phyloP scores from a whole-genome alignment of 1,284 basidiomycete species.

The Ustilago loliicola region DNA sequence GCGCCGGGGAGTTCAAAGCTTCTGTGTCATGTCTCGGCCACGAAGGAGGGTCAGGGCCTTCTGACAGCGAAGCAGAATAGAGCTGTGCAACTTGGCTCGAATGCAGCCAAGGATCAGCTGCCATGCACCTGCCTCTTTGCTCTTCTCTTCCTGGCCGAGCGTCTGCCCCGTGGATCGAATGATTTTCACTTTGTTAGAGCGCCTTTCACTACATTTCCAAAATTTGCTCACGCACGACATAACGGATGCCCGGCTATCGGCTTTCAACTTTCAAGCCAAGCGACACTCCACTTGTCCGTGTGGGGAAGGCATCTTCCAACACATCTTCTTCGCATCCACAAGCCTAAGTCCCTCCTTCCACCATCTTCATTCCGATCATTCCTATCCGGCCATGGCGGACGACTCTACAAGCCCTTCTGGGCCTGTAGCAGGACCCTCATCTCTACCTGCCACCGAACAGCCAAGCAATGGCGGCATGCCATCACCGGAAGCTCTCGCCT shows the following conservation, averaged over 20 bases:
- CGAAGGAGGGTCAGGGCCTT: too few species aligned
- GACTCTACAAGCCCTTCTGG: constrained; percentile 12
- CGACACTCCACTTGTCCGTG: constrained; percentile 29
- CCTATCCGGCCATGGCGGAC: constrained; percentile 16
- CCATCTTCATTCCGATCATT: neutral
- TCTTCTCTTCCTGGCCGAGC: neutral
- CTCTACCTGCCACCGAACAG: neutral
- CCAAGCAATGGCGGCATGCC: constrained; percentile 20
- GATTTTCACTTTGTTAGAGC: neutral
- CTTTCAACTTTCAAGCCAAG: constrained; percentile 11
- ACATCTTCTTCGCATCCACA: constrained; percentile 3
- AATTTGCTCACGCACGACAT: constrained; percentile 21
- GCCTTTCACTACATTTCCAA: neutral
- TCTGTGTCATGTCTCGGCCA: too few species aligned
- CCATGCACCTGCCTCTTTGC: constrained; percentile 3
- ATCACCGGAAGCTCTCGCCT: constrained; percentile 29
- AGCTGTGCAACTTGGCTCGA: neutral
- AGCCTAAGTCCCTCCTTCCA: neutral
- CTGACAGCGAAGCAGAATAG: constrained; percentile 11
- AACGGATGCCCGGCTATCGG: constrained; percentile 28
- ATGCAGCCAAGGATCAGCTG: constrained; percentile 15
- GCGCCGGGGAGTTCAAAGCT: too few species aligned
- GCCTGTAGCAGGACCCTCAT: constrained; percentile 35
- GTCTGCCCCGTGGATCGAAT: too few species aligned
- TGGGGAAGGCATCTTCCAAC: constrained; percentile 14